Evolutionary conservation across 2,329 filamentous ascomycete species (phyloP).

Genomic region (Cordyceps tenuipes): DNA sequence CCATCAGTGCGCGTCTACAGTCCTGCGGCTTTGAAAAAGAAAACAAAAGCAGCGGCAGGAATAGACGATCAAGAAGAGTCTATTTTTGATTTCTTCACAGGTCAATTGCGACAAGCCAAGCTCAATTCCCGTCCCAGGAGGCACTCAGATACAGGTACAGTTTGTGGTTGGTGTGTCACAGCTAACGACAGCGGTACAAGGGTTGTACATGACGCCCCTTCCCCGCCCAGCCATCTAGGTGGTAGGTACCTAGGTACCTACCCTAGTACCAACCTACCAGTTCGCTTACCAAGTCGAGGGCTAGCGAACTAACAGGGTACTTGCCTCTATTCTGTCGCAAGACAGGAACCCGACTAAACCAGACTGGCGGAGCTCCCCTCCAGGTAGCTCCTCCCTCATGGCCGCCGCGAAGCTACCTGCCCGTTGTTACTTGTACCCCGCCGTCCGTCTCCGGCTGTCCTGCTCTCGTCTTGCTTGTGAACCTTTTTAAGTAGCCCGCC

Average conservation of each 20-base stretch:
- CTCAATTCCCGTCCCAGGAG: not conserved
- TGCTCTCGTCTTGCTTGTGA: slow-evolving; percentile 6
- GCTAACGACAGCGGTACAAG: not conserved
- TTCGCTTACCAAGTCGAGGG: not conserved
- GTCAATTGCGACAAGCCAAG: not conserved
- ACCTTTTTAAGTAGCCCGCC: slow-evolving; percentile 7
- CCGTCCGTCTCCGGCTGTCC: slow-evolving; percentile 11
- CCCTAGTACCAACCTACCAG: not conserved
- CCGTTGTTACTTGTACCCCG: slow-evolving; percentile 3
- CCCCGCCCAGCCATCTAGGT: not conserved
- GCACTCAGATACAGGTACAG: not conserved
- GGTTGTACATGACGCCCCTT: not conserved
- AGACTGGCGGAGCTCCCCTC: not conserved
- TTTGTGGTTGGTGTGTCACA: not conserved
- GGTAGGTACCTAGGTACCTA: too few relatives aligned
- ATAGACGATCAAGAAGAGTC: not conserved
- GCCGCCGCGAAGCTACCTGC: not conserved
- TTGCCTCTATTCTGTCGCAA: not conserved
- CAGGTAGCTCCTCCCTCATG: not conserved
- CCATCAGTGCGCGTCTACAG: not conserved
- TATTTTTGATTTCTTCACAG: not conserved
- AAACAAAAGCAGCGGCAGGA: not conserved
- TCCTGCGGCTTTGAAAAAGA: not conserved
- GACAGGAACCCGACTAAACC: not conserved
- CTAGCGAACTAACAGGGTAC: not conserved